Base-by-base conservation (phyloP, 306 rosid species). In the Hippophae gyantsensis region DNA sequence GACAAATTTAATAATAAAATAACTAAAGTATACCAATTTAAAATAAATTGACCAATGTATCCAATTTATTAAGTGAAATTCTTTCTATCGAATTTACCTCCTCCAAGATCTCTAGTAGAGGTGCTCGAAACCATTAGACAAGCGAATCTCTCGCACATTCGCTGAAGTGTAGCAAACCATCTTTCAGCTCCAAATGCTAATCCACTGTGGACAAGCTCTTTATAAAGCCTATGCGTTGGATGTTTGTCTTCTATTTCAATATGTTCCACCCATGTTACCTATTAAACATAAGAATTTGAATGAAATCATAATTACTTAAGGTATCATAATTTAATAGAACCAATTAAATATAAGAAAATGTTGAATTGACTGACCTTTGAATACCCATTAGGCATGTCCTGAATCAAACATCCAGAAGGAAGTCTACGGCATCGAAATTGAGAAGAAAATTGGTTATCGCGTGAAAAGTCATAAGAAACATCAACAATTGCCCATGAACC, bases 201-300 rank as follows among this genome's bases (percentile, higher is more conserved):
- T 8, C 98, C 93, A 38, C 78, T 78, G 40, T 83, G 82, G 58
- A 92, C 65, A 13, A 85, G 72, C 71, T 76, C 87, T 63, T 87
- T 69, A 6, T 78, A 87, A 50, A 87, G 87, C 75, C 89, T 73
- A 75, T 87, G 84, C 64, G 72, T 70, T 10, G 95, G 82, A n/a
- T 66, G 54, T 72, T 75, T 85, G 43, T 92, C 98, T 76, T 92
- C 98, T 26, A 92, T 67, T 66, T 92, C 96, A 8, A 92, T 80
- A 58, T 92, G 98, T 61, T 92, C 98, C 60, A 92, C 78, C 98
- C 98, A 92, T 6, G 89, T 79, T 59, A 92, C 89, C 97, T 90
- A 65, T 56, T 54, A 52, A 32, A 43, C 11, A 62, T 6, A 59
- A 54, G 14, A 59, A 65, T 6, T 10, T 5, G 14, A 64, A 52